Percentiles rank a stretch among this genome's conserved stretches.
These are phyloP conservation scores for Dendrobium officinale DNA, from an alignment of 106 monocot species.

Conservation along the genomic window DNA sequence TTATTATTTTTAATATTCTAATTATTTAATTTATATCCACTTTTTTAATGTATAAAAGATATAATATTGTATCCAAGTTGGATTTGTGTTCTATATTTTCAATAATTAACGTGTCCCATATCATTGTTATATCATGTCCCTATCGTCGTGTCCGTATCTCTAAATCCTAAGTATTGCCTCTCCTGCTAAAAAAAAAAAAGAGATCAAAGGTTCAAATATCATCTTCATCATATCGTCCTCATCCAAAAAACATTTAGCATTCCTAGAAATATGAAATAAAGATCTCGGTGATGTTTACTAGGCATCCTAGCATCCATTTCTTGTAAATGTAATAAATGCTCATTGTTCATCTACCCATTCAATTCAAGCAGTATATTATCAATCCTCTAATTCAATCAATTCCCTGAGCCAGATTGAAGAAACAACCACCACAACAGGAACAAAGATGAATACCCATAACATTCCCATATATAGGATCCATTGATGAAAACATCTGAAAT, in stretches of 20 bases:
- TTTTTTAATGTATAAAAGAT: too few species aligned
- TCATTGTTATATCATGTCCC: too few species aligned
- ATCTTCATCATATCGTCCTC: background rate
- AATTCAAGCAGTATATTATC: background rate
- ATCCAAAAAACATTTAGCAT: background rate
- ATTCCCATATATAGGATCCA: background rate
- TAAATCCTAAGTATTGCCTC: too few species aligned
- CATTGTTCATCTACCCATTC: background rate
- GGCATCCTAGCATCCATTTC: background rate
- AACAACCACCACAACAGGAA: background rate
- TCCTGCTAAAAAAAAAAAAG: too few species aligned
- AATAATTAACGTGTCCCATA: too few species aligned
- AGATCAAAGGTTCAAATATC: background rate
- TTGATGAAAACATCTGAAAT: background rate
- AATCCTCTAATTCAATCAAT: background rate
- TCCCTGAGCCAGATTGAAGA: slow-evolving; percentile 1
- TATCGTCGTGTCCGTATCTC: too few species aligned
- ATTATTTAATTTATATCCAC: too few species aligned
- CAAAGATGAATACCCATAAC: background rate
- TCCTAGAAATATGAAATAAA: background rate
- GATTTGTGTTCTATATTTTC: too few species aligned
- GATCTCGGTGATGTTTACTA: background rate
- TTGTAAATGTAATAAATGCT: background rate
- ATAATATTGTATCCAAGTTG: too few species aligned
- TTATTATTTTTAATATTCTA: too few species aligned